phyloP scores from a whole-genome alignment of 208 protist genomes.

The Acanthamoeba lenticulata region DNA sequence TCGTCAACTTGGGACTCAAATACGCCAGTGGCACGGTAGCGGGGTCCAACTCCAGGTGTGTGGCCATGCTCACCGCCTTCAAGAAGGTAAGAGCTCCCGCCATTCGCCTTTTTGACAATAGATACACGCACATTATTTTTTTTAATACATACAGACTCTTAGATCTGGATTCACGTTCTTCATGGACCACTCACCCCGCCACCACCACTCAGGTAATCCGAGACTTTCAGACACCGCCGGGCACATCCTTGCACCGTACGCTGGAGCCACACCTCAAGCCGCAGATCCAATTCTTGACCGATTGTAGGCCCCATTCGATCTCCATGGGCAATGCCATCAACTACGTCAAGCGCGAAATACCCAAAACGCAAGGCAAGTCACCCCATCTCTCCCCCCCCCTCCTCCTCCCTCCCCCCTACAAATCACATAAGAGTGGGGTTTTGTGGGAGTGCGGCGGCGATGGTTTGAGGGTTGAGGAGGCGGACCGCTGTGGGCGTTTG shows the following conservation, averaged over 20 bases:
- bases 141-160: neutral
- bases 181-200: neutral
- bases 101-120: conserved; percentile 39
- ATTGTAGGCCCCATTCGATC: conserved; percentile 82
- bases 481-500: too few relatives aligned
- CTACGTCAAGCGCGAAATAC: conserved; percentile 83
- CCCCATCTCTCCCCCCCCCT: neutral
- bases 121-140: neutral
- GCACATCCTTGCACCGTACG: conserved; percentile 64
- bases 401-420: neutral
- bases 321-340: conserved; percentile 88
- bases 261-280: conserved; percentile 77
- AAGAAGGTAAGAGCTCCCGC: conserved; percentile 72
- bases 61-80: conserved; percentile 82
- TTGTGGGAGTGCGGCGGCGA: too few relatives aligned
- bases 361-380: conserved; percentile 33
- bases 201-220: conserved; percentile 52
- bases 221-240: conserved; percentile 68
- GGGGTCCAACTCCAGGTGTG: conserved; percentile 82
- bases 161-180: neutral
- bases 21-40: conserved; percentile 76
- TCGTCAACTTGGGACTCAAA: conserved; percentile 81
- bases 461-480: too few relatives aligned
- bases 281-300: conserved; percentile 84
- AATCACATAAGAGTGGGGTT: too few relatives aligned